phyloP scores from a whole-genome alignment of 1,284 basidiomycete genomes.

The Phylloboletellus chloephorus region DNA sequence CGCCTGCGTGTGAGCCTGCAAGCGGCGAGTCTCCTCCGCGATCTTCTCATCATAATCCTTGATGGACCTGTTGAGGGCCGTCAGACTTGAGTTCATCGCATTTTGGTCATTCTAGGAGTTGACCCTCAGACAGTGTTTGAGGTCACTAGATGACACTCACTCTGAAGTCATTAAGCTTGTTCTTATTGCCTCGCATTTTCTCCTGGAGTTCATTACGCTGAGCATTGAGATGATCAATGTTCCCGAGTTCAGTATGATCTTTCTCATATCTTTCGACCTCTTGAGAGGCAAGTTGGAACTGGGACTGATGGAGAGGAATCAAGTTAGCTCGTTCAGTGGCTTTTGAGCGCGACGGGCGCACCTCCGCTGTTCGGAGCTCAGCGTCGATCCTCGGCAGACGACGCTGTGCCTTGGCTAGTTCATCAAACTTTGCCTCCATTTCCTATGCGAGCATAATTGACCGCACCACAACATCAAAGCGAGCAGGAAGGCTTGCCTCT shows the following conservation, averaged over 20 bases:
- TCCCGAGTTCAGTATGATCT: slow-evolving; percentile 45
- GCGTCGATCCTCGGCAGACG: slow-evolving; percentile 50
- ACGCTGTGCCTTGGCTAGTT: slow-evolving; percentile 43
- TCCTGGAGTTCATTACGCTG: slow-evolving; percentile 41
- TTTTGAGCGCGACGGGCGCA: slow-evolving; percentile 24
- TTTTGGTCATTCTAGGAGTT: slow-evolving; percentile 42
- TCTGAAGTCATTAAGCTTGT: slow-evolving; percentile 40
- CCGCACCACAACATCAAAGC: neutral
- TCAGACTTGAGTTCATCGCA: slow-evolving; percentile 43
- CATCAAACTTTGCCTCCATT: slow-evolving; percentile 46
- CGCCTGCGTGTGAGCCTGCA: slow-evolving; percentile 53
- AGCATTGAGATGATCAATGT: slow-evolving; percentile 47
- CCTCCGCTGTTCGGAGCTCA: slow-evolving; percentile 43
- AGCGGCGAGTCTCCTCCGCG: slow-evolving; percentile 47
- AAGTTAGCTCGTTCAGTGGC: neutral
- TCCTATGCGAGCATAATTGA: slow-evolving; percentile 35
- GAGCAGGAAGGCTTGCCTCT: slow-evolving; percentile 36
- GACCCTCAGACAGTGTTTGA: neutral
- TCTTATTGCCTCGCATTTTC: slow-evolving; percentile 44
- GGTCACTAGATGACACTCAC: slow-evolving; percentile 32
- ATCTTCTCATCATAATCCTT: slow-evolving; percentile 49
- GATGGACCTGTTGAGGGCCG: slow-evolving; percentile 42
- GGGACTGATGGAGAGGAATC: slow-evolving; percentile 26
- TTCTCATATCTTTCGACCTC: slow-evolving; percentile 46
- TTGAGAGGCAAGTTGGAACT: slow-evolving; percentile 41